Conservation (phyloP, 2,329 filamentous ascomycete species). For the Lasiodiplodia sp. region DNA sequence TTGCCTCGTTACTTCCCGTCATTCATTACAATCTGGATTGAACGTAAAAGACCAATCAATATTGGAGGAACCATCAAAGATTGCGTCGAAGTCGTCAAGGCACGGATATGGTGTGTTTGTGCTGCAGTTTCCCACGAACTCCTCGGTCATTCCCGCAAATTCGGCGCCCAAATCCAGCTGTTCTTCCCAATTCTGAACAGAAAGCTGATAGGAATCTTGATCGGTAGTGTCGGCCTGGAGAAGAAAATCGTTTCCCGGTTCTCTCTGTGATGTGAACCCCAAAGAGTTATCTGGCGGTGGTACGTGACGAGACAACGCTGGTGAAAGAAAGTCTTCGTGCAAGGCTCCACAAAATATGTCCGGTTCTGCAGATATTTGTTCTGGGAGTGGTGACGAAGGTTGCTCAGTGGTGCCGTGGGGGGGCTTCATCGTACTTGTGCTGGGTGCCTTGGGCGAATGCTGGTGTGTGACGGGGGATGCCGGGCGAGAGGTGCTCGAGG, state of each 20-base stretch:
- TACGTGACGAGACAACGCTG: not conserved
- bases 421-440: no score
- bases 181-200: not conserved
- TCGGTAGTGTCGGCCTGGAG: not conserved
- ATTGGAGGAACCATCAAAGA: not conserved
- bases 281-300: not conserved
- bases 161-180: not conserved
- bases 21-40: not conserved
- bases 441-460: no score
- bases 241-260: not conserved
- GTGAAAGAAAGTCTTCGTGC: not conserved
- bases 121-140: not conserved
- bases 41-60: not conserved
- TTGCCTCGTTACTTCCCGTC: not conserved
- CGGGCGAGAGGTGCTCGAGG: fast-evolving
- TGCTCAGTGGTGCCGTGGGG: no score
- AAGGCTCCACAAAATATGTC: no score
- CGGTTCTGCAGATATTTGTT: no score
- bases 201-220: not conserved
- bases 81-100: not conserved
- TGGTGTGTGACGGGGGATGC: not conserved
- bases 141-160: not conserved
- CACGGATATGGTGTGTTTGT: not conserved
- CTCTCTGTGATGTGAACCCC: not conserved
- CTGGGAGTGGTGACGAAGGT: no score